Base-by-base conservation (phyloP, 2,329 filamentous ascomycete genomes). In the Gnomoniopsis smithogilvyi region DNA sequence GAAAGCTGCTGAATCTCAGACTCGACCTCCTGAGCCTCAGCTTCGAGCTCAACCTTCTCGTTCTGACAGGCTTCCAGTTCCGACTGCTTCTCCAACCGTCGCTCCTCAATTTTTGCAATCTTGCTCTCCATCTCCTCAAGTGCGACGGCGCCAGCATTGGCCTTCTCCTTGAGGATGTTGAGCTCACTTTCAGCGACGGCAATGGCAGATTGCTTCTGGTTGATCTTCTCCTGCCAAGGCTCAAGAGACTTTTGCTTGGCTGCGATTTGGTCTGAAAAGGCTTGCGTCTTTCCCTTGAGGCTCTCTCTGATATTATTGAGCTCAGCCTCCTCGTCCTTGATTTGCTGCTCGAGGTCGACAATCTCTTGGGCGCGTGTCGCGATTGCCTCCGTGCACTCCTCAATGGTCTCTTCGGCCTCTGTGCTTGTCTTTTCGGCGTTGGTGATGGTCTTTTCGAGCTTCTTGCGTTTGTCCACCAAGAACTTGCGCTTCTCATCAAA, bases 401-500 rank as follows among this genome's bases (percentile, higher is more conserved):
- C 86, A 12, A 95, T 89, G 10, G 91, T 85, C 63, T 89, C 88
- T 41, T 88, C 83, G 3, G 92, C 90, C 66, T 96, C 92, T 0
- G 84, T 82, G 0, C 86, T 84, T 6, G 89, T 86, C 59, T 88
- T 87, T 63, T 91, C 90, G 61, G 91, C 91, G 49, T 87, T 89
- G 56, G 86, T 81, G 62, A 95, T 90, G 0, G 89, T 84, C 77
- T 96, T 98, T 65, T 98, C 92, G 15, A 96, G 82, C 76, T 99
- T 99, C 78, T 95, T 96, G 67, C 91, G 88, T 77, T 99, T 99
- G 68, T 88, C 89, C 2, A 84, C 80, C 64, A 99, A 76, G 73
- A 98, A 98, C 72, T 99, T 99, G 72, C 89, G 89, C 80, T 98
- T 98, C 74, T 99, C 96, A 64, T 98, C 94, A 65, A 96, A 93